A percentile compares a stretch with the other conserved stretches of the same genome.
Evolutionary conservation across 257 asterid genomes (phyloP).

Genomic region (Nyctanthes arbortristis): DNA sequence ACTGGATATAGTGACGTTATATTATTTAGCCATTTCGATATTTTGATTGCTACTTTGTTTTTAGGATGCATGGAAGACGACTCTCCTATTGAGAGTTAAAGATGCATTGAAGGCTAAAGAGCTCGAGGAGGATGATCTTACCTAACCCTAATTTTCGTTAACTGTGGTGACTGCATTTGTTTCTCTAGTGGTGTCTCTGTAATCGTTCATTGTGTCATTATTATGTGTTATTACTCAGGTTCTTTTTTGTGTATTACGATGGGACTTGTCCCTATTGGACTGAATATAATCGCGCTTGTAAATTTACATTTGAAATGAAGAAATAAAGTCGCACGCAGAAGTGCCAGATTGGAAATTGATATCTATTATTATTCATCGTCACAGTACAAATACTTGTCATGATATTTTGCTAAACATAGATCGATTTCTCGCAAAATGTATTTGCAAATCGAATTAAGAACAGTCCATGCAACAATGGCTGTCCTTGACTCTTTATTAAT

Average conservation of each 20-base stretch:
- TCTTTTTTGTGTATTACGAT: constrained; percentile 34
- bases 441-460: too few species aligned
- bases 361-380: too few species aligned
- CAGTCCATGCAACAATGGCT: too few species aligned
- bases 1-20: background rate
- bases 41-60: background rate
- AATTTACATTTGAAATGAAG: constrained; percentile 20
- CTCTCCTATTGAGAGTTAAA: constrained; percentile 65
- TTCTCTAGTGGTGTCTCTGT: constrained; percentile 13
- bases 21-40: constrained; percentile 1
- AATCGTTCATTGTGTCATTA: constrained; percentile 16
- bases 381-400: too few species aligned
- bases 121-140: constrained; percentile 74
- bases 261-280: constrained; percentile 26
- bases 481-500: too few species aligned
- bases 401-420: too few species aligned
- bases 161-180: background rate
- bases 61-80: constrained; percentile 64
- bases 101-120: constrained; percentile 71
- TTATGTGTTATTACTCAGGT: constrained; percentile 14
- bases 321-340: too few species aligned
- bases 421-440: too few species aligned
- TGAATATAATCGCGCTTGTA: constrained; percentile 20
- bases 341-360: too few species aligned
- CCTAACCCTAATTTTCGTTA: constrained; percentile 34